Percentiles rank a stretch among this genome's conserved stretches.
phyloP scores from a whole-genome alignment of 208 protist genomes.

The Angomonas deanei region DNA sequence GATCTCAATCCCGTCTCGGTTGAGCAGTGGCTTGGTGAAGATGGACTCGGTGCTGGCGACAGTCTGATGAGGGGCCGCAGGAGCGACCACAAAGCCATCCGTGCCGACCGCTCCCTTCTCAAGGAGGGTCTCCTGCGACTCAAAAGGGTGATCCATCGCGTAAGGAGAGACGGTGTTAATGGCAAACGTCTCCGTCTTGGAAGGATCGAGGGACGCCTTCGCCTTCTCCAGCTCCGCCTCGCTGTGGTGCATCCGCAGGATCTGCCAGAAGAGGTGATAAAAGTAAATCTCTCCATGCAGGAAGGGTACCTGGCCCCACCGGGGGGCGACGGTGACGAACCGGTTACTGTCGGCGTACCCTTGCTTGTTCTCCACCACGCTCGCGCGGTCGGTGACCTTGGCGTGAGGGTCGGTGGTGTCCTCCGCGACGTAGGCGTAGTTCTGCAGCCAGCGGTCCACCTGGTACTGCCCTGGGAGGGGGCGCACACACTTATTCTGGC shows the following conservation, averaged over 20 bases:
- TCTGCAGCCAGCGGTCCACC: slow-evolving; percentile 67
- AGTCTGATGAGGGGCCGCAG: slow-evolving; percentile 20
- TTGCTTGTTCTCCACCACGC: slow-evolving; percentile 1
- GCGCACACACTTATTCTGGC: slow-evolving; percentile 44
- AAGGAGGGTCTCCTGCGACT: slow-evolving; percentile 28
- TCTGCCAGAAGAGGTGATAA: slow-evolving; percentile 82
- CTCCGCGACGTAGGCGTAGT: slow-evolving; percentile 54
- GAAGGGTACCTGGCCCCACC: slow-evolving; percentile 86
- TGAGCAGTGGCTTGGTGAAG: slow-evolving; percentile 7
- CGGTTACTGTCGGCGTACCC: neutral
- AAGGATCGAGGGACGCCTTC: neutral
- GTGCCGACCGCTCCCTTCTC: neutral
- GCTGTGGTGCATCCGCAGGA: slow-evolving; percentile 42
- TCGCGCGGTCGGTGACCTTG: slow-evolving; percentile 17
- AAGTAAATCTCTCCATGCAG: slow-evolving; percentile 88
- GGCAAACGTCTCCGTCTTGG: neutral
- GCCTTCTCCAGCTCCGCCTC: neutral
- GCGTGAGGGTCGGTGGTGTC: neutral
- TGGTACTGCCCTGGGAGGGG: slow-evolving; percentile 55
- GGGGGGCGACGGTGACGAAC: slow-evolving; percentile 23
- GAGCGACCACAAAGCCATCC: slow-evolving; percentile 19
- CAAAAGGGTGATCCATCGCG: slow-evolving; percentile 42
- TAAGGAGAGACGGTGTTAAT: slow-evolving; percentile 24
- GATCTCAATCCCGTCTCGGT: slow-evolving; percentile 19
- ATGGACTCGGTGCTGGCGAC: slow-evolving; percentile 12